phyloP scores from a whole-genome alignment of 352 stramenopile genomes.

The Halophytophthora polymorphica region DNA sequence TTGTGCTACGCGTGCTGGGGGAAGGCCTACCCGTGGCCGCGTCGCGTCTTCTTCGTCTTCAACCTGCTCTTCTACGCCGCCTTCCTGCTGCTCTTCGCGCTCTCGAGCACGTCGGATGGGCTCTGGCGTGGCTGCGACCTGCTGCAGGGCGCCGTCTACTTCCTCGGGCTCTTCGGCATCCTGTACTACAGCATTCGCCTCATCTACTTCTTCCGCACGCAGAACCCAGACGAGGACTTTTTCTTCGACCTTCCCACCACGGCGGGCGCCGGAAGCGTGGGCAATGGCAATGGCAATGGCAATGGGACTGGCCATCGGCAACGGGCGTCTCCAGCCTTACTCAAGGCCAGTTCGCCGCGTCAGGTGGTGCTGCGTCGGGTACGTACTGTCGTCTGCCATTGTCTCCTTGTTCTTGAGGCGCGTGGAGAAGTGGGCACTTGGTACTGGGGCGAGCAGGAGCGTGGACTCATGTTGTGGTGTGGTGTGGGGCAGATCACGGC shows the following conservation, averaged over 20 bases:
- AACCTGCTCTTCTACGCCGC: constrained; percentile 71
- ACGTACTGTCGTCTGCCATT: constrained; percentile 16
- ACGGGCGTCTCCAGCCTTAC: constrained; percentile 15
- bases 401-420: neutral
- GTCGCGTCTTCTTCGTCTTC: constrained; percentile 71
- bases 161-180: constrained; percentile 58
- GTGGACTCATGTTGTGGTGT: constrained; percentile 3
- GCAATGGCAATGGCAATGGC: constrained; percentile 23
- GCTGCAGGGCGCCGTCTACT: constrained; percentile 60
- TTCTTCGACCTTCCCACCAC: constrained; percentile 72
- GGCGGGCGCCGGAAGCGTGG: constrained; percentile 10
- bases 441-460: constrained; percentile 7
- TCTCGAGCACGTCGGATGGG: constrained; percentile 39
- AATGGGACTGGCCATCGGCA: constrained; percentile 1
- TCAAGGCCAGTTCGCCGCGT: constrained; percentile 35
- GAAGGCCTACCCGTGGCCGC: constrained; percentile 68
- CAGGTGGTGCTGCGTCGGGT: constrained; percentile 68
- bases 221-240: constrained; percentile 73
- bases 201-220: constrained; percentile 77
- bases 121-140: constrained; percentile 74
- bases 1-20: constrained; percentile 83
- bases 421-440: constrained; percentile 6
- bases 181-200: constrained; percentile 81
- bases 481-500: constrained; percentile 53
- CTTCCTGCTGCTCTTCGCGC: constrained; percentile 46